Base-by-base conservation (phyloP, 768 basidiomycete genomes). In the Tylopilus rubrobrunneus region DNA sequence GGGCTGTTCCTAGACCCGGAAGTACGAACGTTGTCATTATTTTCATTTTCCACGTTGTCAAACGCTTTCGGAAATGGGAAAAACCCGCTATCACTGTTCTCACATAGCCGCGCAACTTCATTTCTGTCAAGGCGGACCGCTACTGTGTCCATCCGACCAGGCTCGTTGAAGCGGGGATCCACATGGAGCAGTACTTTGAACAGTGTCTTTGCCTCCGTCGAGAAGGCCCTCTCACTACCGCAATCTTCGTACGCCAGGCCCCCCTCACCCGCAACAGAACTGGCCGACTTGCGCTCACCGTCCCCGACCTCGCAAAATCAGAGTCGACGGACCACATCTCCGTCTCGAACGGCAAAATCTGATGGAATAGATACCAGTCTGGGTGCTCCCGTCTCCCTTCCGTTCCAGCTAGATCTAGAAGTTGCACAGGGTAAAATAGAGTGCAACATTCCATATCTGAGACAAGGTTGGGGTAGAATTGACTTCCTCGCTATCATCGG, bases 401-500 rank as follows among this genome's bases (percentile, higher is more conserved):
- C 86, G 0, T 87, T 86, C 63, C 76, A 78, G 19, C 67, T 86
- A 40, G 82, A 79, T 61, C 70, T 87, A 25, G 70, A 71, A 17
- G 71, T 79, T 53, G 71, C 79, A 1, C 80, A 77, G 56, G 74
- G 78, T 47, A 82, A 83, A 58, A 79, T 82, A n/a, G 71, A 73
- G 27, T 74, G 84, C 34, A 85, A 87, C 57, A 76, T 93, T 2
- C 94, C 96, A 0, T 98, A 92, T 67, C 77, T 98, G 2, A 80
- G 96, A 7, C 93, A 98, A 64, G 89, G 89, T 51, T 98, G 94
- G 94, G 88, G 82, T 62, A 75, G 93, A 46, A 87, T 97, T 50
- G 96, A 98, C 67, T 83, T 87, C 57, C 71, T 98, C 37, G 92
- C 96, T 31, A 31, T 31, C 31, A 8, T 31, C 7, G 31, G 31